A percentile compares a stretch with the other conserved stretches of the same genome.
These are phyloP conservation scores for Rosa rugosa DNA, from an alignment of 306 rosid species.

Conservation along the genomic window DNA sequence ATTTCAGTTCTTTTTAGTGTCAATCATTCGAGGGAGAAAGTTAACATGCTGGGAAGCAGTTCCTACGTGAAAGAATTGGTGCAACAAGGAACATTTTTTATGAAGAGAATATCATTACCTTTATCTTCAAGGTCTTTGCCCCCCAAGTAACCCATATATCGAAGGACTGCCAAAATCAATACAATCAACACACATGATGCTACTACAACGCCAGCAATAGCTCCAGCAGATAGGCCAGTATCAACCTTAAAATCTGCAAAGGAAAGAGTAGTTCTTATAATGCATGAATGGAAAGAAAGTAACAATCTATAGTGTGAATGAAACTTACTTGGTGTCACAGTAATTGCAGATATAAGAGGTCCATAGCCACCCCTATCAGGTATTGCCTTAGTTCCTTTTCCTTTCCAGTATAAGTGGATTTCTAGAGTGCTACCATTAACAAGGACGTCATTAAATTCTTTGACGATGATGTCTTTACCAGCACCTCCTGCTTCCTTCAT, in stretches of 20 bases:
- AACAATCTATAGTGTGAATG: constrained; percentile 3
- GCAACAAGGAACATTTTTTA: not conserved
- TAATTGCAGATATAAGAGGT: constrained; percentile 80
- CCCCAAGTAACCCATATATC: constrained; percentile 49
- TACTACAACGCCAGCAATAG: constrained; percentile 62
- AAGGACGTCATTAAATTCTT: constrained; percentile 38
- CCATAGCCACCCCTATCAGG: constrained; percentile 72
- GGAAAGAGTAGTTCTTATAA: constrained; percentile 10
- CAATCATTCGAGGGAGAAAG: not conserved
- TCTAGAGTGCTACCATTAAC: constrained; percentile 59
- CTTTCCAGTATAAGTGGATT: constrained; percentile 72
- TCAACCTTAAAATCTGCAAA: constrained; percentile 48
- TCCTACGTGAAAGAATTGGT: not conserved
- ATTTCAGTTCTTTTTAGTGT: not conserved
- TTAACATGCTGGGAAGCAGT: not conserved
- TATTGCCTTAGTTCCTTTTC: constrained; percentile 74
- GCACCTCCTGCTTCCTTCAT: constrained; percentile 60
- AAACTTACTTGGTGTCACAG: constrained; percentile 63
- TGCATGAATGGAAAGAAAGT: not conserved
- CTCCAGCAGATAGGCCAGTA: constrained; percentile 47
- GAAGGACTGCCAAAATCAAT: constrained; percentile 42
- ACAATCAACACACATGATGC: constrained; percentile 38
- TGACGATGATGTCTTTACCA: constrained; percentile 40
- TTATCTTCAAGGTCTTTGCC: constrained; percentile 45
- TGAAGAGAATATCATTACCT: constrained; percentile 41